A percentile compares a stretch with the other conserved stretches of the same genome.
Conservation (phyloP, 225 moss, liverwort and hornwort species). For the Anthoceros angustus region DNA sequence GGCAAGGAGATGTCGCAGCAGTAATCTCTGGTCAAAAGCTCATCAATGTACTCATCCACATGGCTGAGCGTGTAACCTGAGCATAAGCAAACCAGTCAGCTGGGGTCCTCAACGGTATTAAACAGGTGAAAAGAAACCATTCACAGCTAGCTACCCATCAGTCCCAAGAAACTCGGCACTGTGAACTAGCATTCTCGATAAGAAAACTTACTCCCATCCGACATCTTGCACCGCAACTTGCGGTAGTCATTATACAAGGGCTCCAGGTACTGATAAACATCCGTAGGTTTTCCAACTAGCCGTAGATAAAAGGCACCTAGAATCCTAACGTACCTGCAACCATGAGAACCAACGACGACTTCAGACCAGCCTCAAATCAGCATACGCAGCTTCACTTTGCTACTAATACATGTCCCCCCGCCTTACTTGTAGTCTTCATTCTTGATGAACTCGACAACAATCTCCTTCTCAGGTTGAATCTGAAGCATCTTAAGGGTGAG, state of each 20-base stretch:
- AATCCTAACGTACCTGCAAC: constrained; percentile 81
- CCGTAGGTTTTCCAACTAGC: constrained; percentile 94
- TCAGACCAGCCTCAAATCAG: background rate
- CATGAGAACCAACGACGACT: background rate
- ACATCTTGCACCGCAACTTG: constrained; percentile 55
- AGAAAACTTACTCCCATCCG: constrained; percentile 58
- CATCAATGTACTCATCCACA: constrained; percentile 93
- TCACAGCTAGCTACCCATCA: too few relatives aligned
- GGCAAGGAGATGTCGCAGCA: constrained; percentile 97
- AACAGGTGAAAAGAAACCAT: too few relatives aligned
- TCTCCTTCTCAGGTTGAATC: constrained; percentile 99
- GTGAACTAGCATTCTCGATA: too few relatives aligned
- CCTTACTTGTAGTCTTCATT: constrained; percentile 93
- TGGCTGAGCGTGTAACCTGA: constrained; percentile 60
- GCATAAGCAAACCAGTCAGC: too few relatives aligned
- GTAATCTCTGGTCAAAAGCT: constrained; percentile 77
- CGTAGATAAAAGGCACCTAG: constrained; percentile 96
- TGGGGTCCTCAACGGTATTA: too few relatives aligned
- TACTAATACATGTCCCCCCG: background rate
- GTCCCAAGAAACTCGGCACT: too few relatives aligned
- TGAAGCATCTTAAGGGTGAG: constrained; percentile 98
- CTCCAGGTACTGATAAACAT: constrained; percentile 97
- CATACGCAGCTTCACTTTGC: background rate
- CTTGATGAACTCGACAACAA: constrained; percentile 97
- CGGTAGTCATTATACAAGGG: constrained; percentile 98